Conservation (phyloP, 129 eudicot species). For the Logfia minima region DNA sequence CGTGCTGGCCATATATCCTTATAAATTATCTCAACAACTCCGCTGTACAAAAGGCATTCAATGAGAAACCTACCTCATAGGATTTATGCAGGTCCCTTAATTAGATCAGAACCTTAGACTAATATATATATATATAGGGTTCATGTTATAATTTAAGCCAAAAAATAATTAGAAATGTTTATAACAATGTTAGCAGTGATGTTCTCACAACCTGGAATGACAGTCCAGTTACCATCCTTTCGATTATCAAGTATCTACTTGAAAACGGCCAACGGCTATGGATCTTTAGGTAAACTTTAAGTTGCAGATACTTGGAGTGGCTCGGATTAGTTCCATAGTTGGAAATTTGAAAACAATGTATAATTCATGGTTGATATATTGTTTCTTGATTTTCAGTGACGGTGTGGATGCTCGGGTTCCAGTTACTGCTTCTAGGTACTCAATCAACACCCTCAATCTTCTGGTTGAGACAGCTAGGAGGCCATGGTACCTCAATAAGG, state of each 20-base stretch:
- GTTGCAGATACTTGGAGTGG: neutral
- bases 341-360: neutral
- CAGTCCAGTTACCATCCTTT: constrained; percentile 35
- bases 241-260: constrained; percentile 38
- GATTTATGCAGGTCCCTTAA: constrained; percentile 24
- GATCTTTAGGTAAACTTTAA: constrained; percentile 38
- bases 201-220: constrained; percentile 38
- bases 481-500: constrained; percentile 48
- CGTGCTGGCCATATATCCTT: constrained; percentile 28
- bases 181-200: constrained; percentile 24
- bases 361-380: no score
- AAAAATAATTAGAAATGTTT: neutral
- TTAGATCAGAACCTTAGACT: neutral
- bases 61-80: constrained; percentile 40
- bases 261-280: constrained; percentile 39
- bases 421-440: constrained; percentile 41
- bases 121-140: neutral
- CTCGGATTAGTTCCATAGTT: neutral
- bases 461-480: constrained; percentile 38
- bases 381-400: neutral
- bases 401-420: constrained; percentile 24
- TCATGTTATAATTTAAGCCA: no score
- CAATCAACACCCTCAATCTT: constrained; percentile 39
- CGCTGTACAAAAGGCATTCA: constrained; percentile 37
- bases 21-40: constrained; percentile 31